phyloP scores from a whole-genome alignment of 768 basidiomycete genomes.

The Psilocybe subaeruginosa region DNA sequence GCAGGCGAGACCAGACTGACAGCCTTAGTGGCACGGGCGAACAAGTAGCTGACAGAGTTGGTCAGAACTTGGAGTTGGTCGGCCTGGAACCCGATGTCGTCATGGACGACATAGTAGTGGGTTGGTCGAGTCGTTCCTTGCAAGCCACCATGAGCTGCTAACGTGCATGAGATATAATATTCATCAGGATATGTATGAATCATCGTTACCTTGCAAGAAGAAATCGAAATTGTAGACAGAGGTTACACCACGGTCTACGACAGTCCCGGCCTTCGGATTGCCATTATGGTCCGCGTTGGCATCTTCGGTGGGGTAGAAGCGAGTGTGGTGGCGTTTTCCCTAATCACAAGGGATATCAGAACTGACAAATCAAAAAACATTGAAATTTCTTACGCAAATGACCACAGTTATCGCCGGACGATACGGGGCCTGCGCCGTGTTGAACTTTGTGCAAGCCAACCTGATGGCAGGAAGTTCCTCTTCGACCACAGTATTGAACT shows the following conservation, averaged over 20 bases:
- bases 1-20: conserved; percentile 84
- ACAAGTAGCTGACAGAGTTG: conserved; percentile 75
- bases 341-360: conserved; percentile 19
- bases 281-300: conserved; percentile 61
- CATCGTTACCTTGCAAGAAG: conserved; percentile 58
- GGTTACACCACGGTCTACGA: conserved; percentile 81
- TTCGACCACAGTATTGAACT: conserved; percentile 64
- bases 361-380: conserved; percentile 7
- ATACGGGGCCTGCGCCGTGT: conserved; percentile 40
- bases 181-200: neutral
- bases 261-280: conserved; percentile 78
- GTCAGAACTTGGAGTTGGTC: conserved; percentile 75
- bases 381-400: conserved; percentile 64
- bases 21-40: conserved; percentile 85
- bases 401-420: conserved; percentile 69
- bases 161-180: neutral
- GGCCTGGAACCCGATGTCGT: conserved; percentile 70
- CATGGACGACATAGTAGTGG: conserved; percentile 83
- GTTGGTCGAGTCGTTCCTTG: conserved; percentile 78
- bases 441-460: conserved; percentile 56
- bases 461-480: conserved; percentile 70
- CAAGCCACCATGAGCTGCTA: conserved; percentile 68
- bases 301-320: conserved; percentile 65
- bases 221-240: conserved; percentile 68
- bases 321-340: conserved; percentile 56